Conservation (phyloP, 2,329 filamentous ascomycete genomes). For the Rhytidhysteron rufulum region DNA sequence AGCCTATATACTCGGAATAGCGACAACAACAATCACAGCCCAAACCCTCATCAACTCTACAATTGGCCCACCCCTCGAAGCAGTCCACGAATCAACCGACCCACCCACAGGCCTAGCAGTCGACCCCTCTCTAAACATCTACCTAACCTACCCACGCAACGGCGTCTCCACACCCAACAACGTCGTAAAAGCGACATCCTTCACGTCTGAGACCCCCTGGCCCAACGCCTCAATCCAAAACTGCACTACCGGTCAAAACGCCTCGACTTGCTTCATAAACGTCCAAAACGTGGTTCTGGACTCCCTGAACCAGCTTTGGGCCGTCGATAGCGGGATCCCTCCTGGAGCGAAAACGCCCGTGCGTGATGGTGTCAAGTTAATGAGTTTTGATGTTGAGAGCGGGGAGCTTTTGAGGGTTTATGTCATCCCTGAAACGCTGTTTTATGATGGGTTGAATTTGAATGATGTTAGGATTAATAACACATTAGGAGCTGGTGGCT, state of each 20-base stretch:
- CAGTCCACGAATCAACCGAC: constrained; percentile 35
- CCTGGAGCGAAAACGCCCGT: constrained; percentile 25
- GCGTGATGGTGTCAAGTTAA: constrained; percentile 39
- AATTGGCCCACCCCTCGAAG: constrained; percentile 32
- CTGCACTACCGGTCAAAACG: constrained; percentile 35
- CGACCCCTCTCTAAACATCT: constrained; percentile 34
- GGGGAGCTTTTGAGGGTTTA: constrained; percentile 35
- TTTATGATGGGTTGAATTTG: constrained; percentile 35
- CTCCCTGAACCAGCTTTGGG: constrained; percentile 36
- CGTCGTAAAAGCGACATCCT: constrained; percentile 37
- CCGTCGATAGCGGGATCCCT: constrained; percentile 40
- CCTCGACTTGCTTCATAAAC: constrained; percentile 43
- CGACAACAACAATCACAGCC: no score
- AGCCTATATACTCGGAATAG: no score
- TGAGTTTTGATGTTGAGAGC: constrained; percentile 37
- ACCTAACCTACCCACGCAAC: constrained; percentile 43
- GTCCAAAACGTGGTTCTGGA: constrained; percentile 45
- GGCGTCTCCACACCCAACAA: constrained; percentile 33
- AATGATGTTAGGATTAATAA: constrained; percentile 45
- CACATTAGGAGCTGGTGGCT: constrained; percentile 37
- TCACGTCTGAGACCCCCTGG: constrained; percentile 38
- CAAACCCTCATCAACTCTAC: constrained; percentile 36
- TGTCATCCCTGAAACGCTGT: constrained; percentile 31
- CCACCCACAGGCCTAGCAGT: constrained; percentile 40
- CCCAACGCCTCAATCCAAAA: constrained; percentile 39